These are phyloP conservation scores for Dioscorea zingiberensis DNA, from an alignment of 106 monocot genomes.

Conservation along the genomic window DNA sequence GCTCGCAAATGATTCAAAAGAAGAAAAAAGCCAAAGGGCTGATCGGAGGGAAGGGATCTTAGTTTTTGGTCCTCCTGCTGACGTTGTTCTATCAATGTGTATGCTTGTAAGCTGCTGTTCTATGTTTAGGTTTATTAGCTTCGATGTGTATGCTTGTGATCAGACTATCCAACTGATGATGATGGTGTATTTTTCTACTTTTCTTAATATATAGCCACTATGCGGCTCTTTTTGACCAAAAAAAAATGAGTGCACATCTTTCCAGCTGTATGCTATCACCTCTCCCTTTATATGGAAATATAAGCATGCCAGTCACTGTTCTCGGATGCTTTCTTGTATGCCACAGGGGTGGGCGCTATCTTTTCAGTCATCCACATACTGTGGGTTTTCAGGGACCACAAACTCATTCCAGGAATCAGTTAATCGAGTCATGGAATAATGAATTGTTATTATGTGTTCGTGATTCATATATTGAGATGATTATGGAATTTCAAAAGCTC, in stretches of 20 bases:
- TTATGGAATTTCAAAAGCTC: conserved; percentile 84
- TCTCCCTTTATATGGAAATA: conserved; percentile 73
- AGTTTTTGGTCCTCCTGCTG: too few relatives aligned
- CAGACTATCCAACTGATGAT: too few relatives aligned
- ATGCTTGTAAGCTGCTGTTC: too few relatives aligned
- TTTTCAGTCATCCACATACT: conserved; percentile 44
- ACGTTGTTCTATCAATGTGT: too few relatives aligned
- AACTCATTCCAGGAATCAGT: conserved; percentile 20
- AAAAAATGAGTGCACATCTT: conserved; percentile 31
- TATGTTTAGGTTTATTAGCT: too few relatives aligned
- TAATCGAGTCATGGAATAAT: conserved; percentile 87
- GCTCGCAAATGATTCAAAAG: too few relatives aligned
- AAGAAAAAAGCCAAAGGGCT: too few relatives aligned
- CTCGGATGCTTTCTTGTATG: conserved; percentile 86
- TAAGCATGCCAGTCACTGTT: conserved; percentile 77
- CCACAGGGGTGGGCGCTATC: conserved; percentile 84
- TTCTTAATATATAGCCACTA: too few relatives aligned
- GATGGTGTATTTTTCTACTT: too few relatives aligned
- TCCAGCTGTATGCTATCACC: conserved; percentile 78
- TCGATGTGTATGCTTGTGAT: too few relatives aligned
- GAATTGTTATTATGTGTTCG: conserved; percentile 78
- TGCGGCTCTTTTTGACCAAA: too few relatives aligned
- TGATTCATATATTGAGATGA: conserved; percentile 92
- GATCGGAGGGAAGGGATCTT: too few relatives aligned
- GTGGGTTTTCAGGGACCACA: conserved; percentile 11